Percentiles rank a stretch among this genome's conserved stretches.
phyloP scores from a whole-genome alignment of 1,139 yeast genomes.

The Pneumocystis wakefieldiae region DNA sequence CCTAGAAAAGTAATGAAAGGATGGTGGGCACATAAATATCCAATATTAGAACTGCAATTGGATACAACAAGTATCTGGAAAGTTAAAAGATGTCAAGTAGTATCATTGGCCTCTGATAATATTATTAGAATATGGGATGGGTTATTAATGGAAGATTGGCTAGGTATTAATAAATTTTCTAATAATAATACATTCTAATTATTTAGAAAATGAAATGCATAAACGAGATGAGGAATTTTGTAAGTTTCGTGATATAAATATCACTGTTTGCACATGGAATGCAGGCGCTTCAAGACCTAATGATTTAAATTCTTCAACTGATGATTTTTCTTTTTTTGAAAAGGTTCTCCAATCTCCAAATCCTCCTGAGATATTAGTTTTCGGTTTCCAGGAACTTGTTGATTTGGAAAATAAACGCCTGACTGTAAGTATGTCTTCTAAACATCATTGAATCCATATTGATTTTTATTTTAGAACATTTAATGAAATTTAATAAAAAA shows the following conservation, averaged over 20 bases:
- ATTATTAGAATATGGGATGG: conserved; percentile 26
- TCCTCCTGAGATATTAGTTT: conserved; percentile 58
- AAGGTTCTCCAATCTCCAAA: conserved; percentile 13
- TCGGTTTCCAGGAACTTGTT: conserved; percentile 87
- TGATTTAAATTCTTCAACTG: conserved; percentile 18
- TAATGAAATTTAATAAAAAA: conserved; percentile 28
- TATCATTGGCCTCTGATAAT: conserved; percentile 17
- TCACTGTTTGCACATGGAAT: conserved; percentile 30
- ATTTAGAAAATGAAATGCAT: conserved; percentile 20
- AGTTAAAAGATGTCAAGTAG: conserved; percentile 17
- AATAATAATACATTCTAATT: neutral
- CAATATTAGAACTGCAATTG: conserved; percentile 17
- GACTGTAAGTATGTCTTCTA: conserved; percentile 32
- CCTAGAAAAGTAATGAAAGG: conserved; percentile 28
- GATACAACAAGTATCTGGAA: conserved; percentile 16
- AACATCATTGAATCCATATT: neutral
- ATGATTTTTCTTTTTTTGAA: conserved; percentile 15
- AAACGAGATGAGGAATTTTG: conserved; percentile 22
- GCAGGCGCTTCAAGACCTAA: conserved; percentile 30
- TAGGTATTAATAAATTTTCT: conserved; percentile 16
- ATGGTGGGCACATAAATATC: conserved; percentile 28
- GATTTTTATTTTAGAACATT: conserved; percentile 1
- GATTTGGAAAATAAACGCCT: conserved; percentile 80
- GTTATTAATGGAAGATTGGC: conserved; percentile 25
- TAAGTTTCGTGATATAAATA: conserved; percentile 18